These are phyloP conservation scores for Iris macrosiphon DNA, from an alignment of 106 monocot species.

Conservation along the genomic window DNA sequence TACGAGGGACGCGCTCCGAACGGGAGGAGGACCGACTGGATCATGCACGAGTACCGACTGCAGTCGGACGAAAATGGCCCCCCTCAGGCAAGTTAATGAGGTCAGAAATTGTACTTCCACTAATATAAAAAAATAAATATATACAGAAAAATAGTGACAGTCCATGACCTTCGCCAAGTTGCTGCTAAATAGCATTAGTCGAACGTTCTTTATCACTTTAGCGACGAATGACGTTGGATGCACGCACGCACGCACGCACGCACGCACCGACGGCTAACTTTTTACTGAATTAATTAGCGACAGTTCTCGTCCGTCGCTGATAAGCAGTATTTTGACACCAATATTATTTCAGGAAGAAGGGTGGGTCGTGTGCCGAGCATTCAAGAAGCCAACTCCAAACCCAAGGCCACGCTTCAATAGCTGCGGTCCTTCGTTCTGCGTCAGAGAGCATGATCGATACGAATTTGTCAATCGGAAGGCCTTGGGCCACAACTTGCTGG, in stretches of 20 bases:
- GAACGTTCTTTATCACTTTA: too few species aligned
- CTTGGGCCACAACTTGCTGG: conserved; percentile 22
- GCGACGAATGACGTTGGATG: too few species aligned
- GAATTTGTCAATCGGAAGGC: conserved; percentile 31
- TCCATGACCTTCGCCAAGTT: too few species aligned
- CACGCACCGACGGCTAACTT: too few species aligned
- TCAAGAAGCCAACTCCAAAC: conserved; percentile 37
- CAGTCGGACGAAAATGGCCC: conserved; percentile 46
- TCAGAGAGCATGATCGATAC: conserved; percentile 2
- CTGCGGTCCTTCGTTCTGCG: conserved; percentile 9
- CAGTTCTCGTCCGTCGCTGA: too few species aligned
- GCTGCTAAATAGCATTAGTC: too few species aligned
- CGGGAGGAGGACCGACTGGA: conserved; percentile 79
- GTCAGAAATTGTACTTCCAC: too few species aligned
- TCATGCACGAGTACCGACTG: conserved; percentile 87
- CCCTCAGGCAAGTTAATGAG: conserved; percentile 56
- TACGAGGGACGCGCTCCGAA: conserved; percentile 81
- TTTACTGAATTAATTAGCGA: too few species aligned
- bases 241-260: too few species aligned
- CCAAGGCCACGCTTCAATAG: conserved; percentile 22
- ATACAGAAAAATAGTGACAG: too few species aligned
- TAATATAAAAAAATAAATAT: too few species aligned
- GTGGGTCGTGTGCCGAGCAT: conserved; percentile 57
- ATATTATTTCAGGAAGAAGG: conserved; percentile 66
- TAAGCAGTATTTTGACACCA: too few species aligned